phyloP scores from a whole-genome alignment of 257 asterid species.

The Scutellaria galericulata region DNA sequence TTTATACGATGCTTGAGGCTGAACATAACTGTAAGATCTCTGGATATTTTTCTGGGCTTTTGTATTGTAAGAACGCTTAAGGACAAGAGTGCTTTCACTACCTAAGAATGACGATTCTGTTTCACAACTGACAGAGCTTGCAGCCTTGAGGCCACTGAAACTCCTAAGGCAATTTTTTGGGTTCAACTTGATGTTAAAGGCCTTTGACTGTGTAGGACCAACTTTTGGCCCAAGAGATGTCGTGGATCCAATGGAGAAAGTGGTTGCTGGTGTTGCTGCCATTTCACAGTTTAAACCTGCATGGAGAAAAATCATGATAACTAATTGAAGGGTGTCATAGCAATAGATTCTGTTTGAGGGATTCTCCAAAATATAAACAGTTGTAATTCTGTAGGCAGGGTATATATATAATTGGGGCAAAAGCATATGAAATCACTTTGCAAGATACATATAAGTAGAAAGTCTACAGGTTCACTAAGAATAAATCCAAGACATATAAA shows the following conservation, averaged over 20 bases:
- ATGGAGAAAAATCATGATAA: neutral
- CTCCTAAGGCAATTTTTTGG: constrained; percentile 48
- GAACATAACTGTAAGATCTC: constrained; percentile 48
- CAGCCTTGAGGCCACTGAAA: constrained; percentile 67
- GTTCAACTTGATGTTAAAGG: constrained; percentile 52
- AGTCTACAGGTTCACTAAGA: constrained; percentile 11
- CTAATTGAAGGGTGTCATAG: neutral
- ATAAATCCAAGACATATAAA: neutral
- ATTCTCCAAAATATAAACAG: neutral
- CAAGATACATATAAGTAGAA: neutral
- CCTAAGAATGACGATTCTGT: constrained; percentile 58
- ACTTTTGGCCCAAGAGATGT: constrained; percentile 52
- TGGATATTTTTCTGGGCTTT: constrained; percentile 43
- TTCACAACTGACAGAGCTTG: constrained; percentile 44
- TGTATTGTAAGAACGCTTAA: constrained; percentile 38
- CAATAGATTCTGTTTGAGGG: neutral
- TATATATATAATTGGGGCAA: neutral
- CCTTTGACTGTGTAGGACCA: constrained; percentile 53
- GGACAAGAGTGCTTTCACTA: constrained; percentile 49
- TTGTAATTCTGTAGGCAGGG: constrained; percentile 8
- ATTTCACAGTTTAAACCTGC: constrained; percentile 54
- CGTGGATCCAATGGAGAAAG: constrained; percentile 62
- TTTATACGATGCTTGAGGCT: constrained; percentile 78
- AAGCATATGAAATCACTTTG: neutral
- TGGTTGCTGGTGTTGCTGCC: constrained; percentile 76